These are phyloP conservation scores for Leccinum subrobustum DNA, from an alignment of 1,284 basidiomycete genomes.

Conservation along the genomic window DNA sequence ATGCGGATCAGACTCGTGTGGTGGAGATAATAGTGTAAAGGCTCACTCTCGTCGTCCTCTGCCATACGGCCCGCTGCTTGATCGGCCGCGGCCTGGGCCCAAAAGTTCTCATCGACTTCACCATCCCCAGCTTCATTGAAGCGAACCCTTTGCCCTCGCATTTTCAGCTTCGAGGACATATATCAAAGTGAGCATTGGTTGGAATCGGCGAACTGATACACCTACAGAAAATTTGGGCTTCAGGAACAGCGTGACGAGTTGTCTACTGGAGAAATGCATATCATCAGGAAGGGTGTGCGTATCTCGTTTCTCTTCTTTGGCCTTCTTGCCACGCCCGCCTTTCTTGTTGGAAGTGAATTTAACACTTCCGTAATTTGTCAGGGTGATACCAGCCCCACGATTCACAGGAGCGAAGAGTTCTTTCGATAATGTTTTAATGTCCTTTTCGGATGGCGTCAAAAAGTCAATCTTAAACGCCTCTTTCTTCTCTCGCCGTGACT, in stretches of 20 bases:
- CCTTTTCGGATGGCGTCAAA: conserved; percentile 56
- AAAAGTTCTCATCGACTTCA: conserved; percentile 92
- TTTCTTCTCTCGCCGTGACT: conserved; percentile 75
- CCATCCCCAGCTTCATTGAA: conserved; percentile 66
- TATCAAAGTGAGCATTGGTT: conserved; percentile 5
- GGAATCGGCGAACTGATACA: conserved; percentile 15
- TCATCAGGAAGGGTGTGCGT: conserved; percentile 91
- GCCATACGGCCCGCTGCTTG: conserved; percentile 60
- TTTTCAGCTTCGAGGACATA: conserved; percentile 59
- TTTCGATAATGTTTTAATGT: conserved; percentile 71
- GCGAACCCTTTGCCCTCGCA: conserved; percentile 67
- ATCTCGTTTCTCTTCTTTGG: conserved; percentile 61
- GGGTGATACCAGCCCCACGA: conserved; percentile 62
- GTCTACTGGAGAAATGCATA: conserved; percentile 93
- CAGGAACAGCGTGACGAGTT: conserved; percentile 89
- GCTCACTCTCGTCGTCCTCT: conserved; percentile 64
- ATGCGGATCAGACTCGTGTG: conserved; percentile 6
- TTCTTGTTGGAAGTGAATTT: conserved; percentile 50
- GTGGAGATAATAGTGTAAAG: neutral
- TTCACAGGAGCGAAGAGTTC: conserved; percentile 81
- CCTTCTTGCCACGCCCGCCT: conserved; percentile 43
- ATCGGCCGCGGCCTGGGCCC: conserved; percentile 89
- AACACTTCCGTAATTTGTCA: conserved; percentile 47
- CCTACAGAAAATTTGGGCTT: conserved; percentile 92
- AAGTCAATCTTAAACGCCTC: conserved; percentile 91